A percentile compares a stretch with the other conserved stretches of the same genome.
These are phyloP conservation scores for Globisporangium okanoganense DNA, from an alignment of 352 stramenopile genomes.

Conservation along the genomic window DNA sequence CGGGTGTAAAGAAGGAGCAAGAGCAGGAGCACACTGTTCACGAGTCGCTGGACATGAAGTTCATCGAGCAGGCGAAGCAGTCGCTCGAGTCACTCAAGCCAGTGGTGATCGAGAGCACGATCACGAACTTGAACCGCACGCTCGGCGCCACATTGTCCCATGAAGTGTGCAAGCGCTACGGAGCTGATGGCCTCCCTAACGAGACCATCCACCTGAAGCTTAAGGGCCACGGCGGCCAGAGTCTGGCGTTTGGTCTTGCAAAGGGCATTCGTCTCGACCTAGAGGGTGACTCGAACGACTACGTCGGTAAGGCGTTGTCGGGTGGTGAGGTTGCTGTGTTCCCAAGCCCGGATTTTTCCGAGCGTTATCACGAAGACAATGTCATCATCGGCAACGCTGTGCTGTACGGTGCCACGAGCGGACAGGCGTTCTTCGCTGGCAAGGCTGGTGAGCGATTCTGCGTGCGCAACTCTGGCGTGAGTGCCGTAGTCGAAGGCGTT, in stretches of 20 bases:
- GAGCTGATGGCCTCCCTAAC: slow-evolving; percentile 86
- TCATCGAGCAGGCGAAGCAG: slow-evolving; percentile 85
- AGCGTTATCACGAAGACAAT: slow-evolving; percentile 68
- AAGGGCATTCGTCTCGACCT: slow-evolving; percentile 92
- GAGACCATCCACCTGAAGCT: slow-evolving; percentile 94
- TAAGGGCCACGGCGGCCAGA: slow-evolving; percentile 92
- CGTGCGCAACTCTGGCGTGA: slow-evolving; percentile 95
- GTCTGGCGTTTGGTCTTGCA: slow-evolving; percentile 90
- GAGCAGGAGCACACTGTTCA: slow-evolving; percentile 91
- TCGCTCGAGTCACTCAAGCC: slow-evolving; percentile 84
- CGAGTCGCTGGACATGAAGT: slow-evolving; percentile 87
- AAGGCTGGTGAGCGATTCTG: slow-evolving; percentile 96
- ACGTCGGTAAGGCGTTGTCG: slow-evolving; percentile 93
- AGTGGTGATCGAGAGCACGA: slow-evolving; percentile 52
- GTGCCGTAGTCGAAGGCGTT: slow-evolving; percentile 94
- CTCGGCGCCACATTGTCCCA: slow-evolving; percentile 94
- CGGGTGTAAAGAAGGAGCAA: slow-evolving; percentile 75
- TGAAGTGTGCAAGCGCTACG: slow-evolving; percentile 92
- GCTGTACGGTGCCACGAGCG: slow-evolving; percentile 92
- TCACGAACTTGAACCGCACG: slow-evolving; percentile 93
- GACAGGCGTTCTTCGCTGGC: slow-evolving; percentile 94
- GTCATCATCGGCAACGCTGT: slow-evolving; percentile 96
- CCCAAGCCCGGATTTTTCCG: slow-evolving; percentile 58
- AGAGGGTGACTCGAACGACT: slow-evolving; percentile 96
- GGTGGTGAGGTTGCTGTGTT: slow-evolving; percentile 92